A percentile compares a stretch with the other conserved stretches of the same genome.
Evolutionary conservation across 2,329 filamentous ascomycete genomes (phyloP).

Genomic region (Penicillium freii): DNA sequence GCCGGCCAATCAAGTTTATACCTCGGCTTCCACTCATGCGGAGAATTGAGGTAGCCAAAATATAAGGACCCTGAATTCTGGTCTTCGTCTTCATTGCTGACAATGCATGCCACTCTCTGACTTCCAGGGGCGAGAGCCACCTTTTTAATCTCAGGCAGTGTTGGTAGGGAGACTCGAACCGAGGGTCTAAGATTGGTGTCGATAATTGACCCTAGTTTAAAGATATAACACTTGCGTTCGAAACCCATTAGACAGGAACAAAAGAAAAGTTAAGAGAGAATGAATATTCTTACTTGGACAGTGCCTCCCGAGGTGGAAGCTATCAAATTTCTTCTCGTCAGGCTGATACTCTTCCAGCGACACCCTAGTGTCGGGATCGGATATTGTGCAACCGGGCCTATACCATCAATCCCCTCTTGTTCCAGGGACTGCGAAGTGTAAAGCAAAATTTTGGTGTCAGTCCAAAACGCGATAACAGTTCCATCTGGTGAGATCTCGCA

Average conservation of each 20-base stretch:
- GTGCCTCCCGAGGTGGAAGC: background rate
- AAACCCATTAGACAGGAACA: background rate
- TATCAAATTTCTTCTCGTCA: background rate
- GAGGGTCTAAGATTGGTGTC: background rate
- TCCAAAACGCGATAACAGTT: background rate
- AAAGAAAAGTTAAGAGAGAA: background rate
- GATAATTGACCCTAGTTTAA: background rate
- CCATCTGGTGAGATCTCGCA: background rate
- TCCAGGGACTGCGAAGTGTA: background rate
- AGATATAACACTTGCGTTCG: background rate
- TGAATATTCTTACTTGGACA: background rate
- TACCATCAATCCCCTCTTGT: background rate
- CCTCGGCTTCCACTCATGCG: background rate
- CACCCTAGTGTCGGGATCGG: background rate
- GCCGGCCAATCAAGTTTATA: background rate
- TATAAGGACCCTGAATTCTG: background rate
- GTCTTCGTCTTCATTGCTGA: background rate
- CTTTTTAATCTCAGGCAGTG: background rate
- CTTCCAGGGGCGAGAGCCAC: background rate
- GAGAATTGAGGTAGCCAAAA: background rate
- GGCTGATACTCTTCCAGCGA: background rate
- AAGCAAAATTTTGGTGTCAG: background rate
- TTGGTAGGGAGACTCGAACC: background rate
- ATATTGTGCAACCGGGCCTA: background rate
- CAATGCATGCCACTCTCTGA: background rate